These are phyloP conservation scores for Pestalotiopsis sp. DNA, from an alignment of 2,329 filamentous ascomycete species.

Conservation along the genomic window DNA sequence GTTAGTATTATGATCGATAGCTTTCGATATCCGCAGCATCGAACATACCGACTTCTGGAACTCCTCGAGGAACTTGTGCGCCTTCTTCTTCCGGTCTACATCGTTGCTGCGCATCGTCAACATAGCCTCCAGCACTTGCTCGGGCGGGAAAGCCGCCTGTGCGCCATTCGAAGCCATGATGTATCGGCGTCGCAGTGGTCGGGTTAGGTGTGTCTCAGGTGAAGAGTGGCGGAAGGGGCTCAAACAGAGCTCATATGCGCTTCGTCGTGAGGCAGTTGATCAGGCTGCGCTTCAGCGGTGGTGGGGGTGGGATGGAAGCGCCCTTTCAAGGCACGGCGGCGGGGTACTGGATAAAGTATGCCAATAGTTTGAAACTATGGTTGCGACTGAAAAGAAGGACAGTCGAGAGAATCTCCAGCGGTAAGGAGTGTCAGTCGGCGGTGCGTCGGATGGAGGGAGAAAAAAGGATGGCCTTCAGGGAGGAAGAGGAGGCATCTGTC, in stretches of 20 bases:
- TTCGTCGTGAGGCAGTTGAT: not conserved
- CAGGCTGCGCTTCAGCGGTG: not conserved
- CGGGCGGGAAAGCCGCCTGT: constrained; percentile 75
- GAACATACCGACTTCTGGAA: constrained; percentile 95
- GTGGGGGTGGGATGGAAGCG: not conserved
- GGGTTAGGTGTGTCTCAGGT: not conserved
- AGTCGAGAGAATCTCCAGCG: not conserved
- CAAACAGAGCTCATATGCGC: not conserved
- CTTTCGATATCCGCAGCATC: not conserved
- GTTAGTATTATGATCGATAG: not conserved
- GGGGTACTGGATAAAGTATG: not conserved
- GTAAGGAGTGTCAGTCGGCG: not conserved
- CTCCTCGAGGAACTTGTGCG: constrained; percentile 86
- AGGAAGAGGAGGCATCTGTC: not conserved
- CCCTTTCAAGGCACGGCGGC: not conserved
- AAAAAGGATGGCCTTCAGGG: not conserved
- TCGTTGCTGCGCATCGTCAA: constrained; percentile 89
- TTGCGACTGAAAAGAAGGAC: not conserved
- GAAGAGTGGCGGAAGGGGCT: not conserved
- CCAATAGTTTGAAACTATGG: not conserved
- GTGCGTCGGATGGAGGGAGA: not conserved
- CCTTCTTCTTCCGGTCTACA: constrained; percentile 82
- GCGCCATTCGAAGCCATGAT: constrained; percentile 67
- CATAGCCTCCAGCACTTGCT: constrained; percentile 80
- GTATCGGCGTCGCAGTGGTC: constrained; percentile 7